Conservation (phyloP, 106 monocot species). For the Apostasia ramifera region DNA sequence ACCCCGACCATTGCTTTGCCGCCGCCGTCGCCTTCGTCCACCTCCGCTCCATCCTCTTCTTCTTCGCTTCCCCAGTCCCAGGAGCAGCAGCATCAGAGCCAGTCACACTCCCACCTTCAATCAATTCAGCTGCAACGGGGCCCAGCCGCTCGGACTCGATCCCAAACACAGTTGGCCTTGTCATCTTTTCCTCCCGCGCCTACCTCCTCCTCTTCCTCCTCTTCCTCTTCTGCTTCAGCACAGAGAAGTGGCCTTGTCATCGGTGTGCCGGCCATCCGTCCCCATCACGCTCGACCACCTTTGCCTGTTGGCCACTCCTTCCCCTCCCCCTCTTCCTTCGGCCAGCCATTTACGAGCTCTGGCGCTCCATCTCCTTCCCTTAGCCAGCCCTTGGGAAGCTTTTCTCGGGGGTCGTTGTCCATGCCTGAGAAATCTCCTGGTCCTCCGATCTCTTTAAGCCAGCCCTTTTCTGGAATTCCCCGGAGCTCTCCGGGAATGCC, state of each 20-base stretch:
- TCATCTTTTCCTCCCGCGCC: neutral
- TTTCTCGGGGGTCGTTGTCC: neutral
- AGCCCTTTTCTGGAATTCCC: conserved; percentile 1
- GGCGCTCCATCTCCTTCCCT: conserved; percentile 1
- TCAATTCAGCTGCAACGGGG: neutral
- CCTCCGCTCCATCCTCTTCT: neutral
- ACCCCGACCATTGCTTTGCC: neutral
- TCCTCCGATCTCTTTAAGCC: neutral
- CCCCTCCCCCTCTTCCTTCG: neutral
- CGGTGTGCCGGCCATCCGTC: neutral
- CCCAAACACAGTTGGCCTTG: neutral
- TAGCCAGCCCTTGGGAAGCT: neutral
- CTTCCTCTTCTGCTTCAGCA: neutral
- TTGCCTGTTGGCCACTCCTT: neutral
- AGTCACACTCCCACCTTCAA: neutral
- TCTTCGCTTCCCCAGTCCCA: neutral
- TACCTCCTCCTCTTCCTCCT: neutral
- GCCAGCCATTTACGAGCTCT: conserved; percentile 5
- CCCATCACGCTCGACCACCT: neutral
- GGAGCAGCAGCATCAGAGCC: too few relatives aligned
- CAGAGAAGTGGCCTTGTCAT: neutral
- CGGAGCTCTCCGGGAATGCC: conserved; percentile 6
- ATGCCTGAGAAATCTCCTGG: neutral
- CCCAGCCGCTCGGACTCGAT: neutral
- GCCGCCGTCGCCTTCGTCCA: neutral